These are phyloP conservation scores for Saccharomycopsis sp. DNA, from an alignment of 805 yeast genomes.

Conservation along the genomic window DNA sequence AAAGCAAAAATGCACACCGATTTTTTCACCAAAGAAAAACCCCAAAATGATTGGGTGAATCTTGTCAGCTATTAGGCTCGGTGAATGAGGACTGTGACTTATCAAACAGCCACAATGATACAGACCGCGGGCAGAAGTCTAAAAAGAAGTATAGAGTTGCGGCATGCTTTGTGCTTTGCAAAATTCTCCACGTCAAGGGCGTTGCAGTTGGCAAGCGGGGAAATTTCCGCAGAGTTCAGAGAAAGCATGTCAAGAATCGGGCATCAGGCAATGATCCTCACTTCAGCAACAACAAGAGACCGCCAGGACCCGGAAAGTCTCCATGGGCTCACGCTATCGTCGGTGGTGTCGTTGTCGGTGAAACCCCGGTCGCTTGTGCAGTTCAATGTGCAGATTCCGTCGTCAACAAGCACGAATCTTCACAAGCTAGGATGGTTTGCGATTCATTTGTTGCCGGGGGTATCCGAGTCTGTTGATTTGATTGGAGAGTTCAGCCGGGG, in stretches of 20 bases:
- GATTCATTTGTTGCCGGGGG: conserved; percentile 62
- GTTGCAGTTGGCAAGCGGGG: not conserved
- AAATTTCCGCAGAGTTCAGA: conserved; percentile 22
- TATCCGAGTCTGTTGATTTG: conserved; percentile 41
- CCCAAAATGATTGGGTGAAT: not conserved
- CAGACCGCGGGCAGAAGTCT: not conserved
- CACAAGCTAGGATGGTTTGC: conserved; percentile 58
- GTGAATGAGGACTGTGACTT: not conserved
- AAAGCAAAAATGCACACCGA: not conserved
- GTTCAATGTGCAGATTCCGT: conserved; percentile 82
- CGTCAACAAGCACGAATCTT: conserved; percentile 64
- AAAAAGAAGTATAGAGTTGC: not conserved
- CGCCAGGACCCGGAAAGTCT: conserved; percentile 22
- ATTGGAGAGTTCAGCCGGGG: conserved; percentile 63
- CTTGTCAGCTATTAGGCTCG: not conserved
- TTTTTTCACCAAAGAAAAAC: not conserved
- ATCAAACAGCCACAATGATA: not conserved
- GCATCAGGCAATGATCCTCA: conserved; percentile 51
- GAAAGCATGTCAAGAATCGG: conserved; percentile 42
- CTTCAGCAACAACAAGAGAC: conserved; percentile 38
- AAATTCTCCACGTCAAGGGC: not conserved
- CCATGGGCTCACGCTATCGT: conserved; percentile 81
- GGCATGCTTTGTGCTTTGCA: too few species aligned
- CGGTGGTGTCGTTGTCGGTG: conserved; percentile 76
- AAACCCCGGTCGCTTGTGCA: conserved; percentile 73